Evolutionary conservation across 192 early-diverging fungal species (phyloP).

Genomic region (Diversispora eburnea): DNA sequence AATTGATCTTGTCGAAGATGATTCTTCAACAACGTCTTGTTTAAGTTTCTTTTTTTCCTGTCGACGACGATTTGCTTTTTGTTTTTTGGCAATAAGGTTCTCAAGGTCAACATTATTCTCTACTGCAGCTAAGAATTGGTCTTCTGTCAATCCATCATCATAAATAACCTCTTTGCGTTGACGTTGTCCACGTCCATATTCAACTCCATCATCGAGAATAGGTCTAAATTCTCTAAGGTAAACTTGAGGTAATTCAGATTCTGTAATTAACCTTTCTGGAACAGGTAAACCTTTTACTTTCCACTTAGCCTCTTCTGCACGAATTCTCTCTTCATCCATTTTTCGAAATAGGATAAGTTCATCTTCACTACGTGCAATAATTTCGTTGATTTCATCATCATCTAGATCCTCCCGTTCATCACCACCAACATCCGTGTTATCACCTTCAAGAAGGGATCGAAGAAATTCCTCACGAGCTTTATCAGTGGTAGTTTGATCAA

Average conservation of each 20-base stretch:
- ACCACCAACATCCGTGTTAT: constrained; percentile 69
- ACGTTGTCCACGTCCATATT: constrained; percentile 72
- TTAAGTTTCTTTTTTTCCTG: constrained; percentile 35
- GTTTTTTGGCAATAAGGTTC: constrained; percentile 48
- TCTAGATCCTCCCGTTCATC: constrained; percentile 71
- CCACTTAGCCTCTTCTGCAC: constrained; percentile 46
- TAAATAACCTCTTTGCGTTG: constrained; percentile 73
- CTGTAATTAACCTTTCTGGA: constrained; percentile 80
- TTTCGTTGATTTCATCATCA: constrained; percentile 90
- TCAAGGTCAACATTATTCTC: constrained; percentile 37
- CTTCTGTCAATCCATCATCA: constrained; percentile 90
- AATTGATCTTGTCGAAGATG: background rate
- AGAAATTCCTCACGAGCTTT: constrained; percentile 91
- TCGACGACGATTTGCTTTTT: constrained; percentile 40
- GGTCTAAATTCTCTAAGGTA: constrained; percentile 66
- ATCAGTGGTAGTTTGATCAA: constrained; percentile 92
- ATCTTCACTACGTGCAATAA: constrained; percentile 80
- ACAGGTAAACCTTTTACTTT: constrained; percentile 48
- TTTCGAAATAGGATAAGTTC: constrained; percentile 71
- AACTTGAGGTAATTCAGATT: constrained; percentile 82
- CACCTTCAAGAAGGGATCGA: constrained; percentile 65
- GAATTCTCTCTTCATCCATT: constrained; percentile 74
- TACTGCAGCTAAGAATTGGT: constrained; percentile 73
- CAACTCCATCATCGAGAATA: constrained; percentile 46
- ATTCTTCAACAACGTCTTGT: constrained; percentile 24